Evolutionary conservation across 139 green algal genomes (phyloP).

Genomic region (Penium margaritaceum): DNA sequence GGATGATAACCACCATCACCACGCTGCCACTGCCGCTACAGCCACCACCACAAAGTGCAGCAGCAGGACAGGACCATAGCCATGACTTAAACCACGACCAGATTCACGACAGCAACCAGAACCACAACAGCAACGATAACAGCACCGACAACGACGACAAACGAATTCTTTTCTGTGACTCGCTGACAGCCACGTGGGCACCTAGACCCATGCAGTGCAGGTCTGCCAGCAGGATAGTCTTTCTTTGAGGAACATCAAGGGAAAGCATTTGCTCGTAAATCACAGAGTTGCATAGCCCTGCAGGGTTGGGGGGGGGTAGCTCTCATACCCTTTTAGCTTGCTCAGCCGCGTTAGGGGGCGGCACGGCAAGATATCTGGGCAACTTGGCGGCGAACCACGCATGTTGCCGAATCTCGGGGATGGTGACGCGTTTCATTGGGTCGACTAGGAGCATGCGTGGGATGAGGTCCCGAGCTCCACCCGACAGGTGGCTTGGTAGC

Average conservation of each 20-base stretch:
- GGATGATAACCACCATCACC: no score
- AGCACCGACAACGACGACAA: no score
- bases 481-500: conserved; percentile 84
- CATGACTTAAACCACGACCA: no score
- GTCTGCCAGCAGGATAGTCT: no score
- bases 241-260: not conserved
- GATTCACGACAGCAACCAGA: no score
- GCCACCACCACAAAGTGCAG: no score
- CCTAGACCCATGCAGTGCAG: no score
- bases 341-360: conserved; percentile 62
- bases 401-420: conserved; percentile 92
- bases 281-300: not conserved
- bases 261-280: not conserved
- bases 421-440: conserved; percentile 96
- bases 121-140: no score
- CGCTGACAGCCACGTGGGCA: not conserved
- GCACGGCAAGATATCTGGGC: conserved; percentile 83
- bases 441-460: conserved; percentile 96
- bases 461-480: conserved; percentile 92
- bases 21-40: no score
- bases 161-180: not conserved
- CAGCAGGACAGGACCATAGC: no score
- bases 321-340: conserved; percentile 54
- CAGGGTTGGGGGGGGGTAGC: not conserved
- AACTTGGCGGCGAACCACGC: conserved; percentile 91